Percentiles rank a stretch among this genome's conserved stretches.
Evolutionary conservation across 2,329 filamentous ascomycete genomes (phyloP).

Genomic region (Dactylellina sp.): DNA sequence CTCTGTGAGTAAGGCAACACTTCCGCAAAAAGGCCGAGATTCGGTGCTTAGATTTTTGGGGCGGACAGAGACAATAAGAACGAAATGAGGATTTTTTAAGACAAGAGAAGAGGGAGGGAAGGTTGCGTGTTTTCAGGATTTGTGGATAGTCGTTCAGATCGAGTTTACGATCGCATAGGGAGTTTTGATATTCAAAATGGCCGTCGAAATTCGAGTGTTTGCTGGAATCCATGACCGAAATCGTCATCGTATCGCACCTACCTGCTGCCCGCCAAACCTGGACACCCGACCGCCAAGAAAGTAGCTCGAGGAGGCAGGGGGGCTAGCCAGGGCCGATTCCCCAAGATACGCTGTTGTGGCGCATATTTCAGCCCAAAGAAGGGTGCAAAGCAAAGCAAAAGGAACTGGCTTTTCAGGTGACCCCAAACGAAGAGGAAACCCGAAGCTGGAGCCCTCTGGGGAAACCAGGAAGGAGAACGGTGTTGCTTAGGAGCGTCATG

Average conservation of each 20-base stretch:
- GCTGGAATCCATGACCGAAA: slow-evolving; percentile 40
- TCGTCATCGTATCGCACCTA: slow-evolving; percentile 50
- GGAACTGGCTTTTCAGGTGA: slow-evolving; percentile 30
- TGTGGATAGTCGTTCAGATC: slow-evolving; percentile 2
- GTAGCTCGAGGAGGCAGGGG: slow-evolving; percentile 3
- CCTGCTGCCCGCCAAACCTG: too few species aligned
- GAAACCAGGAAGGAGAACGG: slow-evolving; percentile 4
- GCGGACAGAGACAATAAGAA: not conserved
- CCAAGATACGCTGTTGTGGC: slow-evolving; percentile 41
- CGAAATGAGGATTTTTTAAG: slow-evolving; percentile 5
- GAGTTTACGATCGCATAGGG: slow-evolving; percentile 18
- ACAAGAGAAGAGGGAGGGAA: not conserved
- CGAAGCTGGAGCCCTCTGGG: slow-evolving; percentile 25
- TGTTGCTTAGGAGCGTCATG: slow-evolving; percentile 17
- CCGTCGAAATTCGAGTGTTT: slow-evolving; percentile 23
- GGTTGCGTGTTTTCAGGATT: slow-evolving; percentile 7
- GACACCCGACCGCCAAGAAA: slow-evolving; percentile 27
- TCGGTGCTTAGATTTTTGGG: not conserved
- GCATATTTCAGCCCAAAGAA: slow-evolving; percentile 48
- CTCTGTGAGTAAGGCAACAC: slow-evolving; percentile 8
- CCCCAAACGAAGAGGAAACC: slow-evolving; percentile 44
- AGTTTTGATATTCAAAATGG: slow-evolving; percentile 11
- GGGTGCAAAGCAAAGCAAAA: too few species aligned
- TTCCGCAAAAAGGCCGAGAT: not conserved
- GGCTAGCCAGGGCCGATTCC: slow-evolving; percentile 3